Conservation (phyloP, 2,329 filamentous ascomycete genomes). For the Aspergillus spinulosporus region DNA sequence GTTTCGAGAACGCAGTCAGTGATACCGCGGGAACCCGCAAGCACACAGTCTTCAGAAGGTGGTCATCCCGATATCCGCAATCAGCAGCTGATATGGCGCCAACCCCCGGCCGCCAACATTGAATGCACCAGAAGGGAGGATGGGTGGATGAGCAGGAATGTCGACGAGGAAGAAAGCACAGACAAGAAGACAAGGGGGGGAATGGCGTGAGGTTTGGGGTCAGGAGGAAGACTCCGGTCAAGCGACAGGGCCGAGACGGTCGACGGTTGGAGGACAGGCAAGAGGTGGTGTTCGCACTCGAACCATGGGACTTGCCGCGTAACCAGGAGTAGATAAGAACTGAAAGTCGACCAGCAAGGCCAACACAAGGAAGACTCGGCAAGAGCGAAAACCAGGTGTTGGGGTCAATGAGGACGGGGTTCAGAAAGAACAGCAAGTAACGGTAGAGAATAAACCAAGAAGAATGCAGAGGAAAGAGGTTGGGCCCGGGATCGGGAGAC, state of each 20-base stretch:
- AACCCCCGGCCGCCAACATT: slow-evolving; percentile 12
- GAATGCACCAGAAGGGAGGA: background rate
- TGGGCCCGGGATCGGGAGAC: background rate
- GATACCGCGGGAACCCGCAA: slow-evolving; percentile 19
- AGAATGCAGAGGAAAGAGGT: background rate
- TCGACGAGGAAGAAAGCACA: slow-evolving; percentile 1
- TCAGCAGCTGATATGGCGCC: slow-evolving; percentile 11
- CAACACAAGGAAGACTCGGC: background rate
- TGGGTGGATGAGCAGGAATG: background rate
- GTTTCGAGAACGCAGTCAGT: slow-evolving; percentile 5
- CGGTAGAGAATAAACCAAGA: background rate
- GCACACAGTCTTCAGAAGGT: slow-evolving; percentile 14
- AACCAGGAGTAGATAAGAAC: background rate
- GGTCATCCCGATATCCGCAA: slow-evolving; percentile 20
- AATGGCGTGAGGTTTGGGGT: slow-evolving; percentile 11
- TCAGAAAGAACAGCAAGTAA: background rate
- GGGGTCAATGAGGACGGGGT: background rate
- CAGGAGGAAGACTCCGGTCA: slow-evolving; percentile 13
- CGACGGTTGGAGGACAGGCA: background rate
- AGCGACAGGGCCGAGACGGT: slow-evolving; percentile 9
- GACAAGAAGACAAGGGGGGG: background rate
- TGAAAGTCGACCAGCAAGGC: slow-evolving; percentile 13
- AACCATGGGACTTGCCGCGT: slow-evolving; percentile 27
- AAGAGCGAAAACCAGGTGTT: background rate
- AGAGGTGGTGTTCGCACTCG: slow-evolving; percentile 15